Conservation (phyloP, 2,329 filamentous ascomycete species). For the Claviceps digitariae region DNA sequence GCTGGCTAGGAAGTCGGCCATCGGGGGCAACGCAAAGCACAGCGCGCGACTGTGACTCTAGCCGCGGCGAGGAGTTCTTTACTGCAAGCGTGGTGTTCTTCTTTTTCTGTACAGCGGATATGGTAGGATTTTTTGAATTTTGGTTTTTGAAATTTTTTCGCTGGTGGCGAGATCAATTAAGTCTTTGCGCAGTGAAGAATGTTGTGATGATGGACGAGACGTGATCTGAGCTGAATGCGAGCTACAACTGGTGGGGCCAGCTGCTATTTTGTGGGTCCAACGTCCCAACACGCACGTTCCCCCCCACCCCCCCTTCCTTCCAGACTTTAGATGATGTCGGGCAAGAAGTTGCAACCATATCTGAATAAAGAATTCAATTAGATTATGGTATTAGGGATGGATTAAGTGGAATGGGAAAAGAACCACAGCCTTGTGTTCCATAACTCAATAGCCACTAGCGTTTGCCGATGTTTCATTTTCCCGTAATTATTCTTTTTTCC, state of each 20-base stretch:
- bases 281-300: too few species aligned
- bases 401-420: too few species aligned
- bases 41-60: neutral
- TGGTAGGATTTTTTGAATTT: neutral
- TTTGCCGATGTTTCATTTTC: too few species aligned
- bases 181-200: neutral
- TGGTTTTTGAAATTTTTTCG: neutral
- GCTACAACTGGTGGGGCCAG: neutral
- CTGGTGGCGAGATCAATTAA: neutral
- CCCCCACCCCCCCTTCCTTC: too few species aligned
- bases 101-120: neutral
- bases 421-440: too few species aligned
- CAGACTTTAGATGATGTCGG: too few species aligned
- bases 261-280: neutral
- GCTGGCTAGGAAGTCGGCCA: conserved; percentile 26
- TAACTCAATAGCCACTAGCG: too few species aligned
- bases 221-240: neutral
- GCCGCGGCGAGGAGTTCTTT: neutral
- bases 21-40: conserved; percentile 6
- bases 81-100: neutral
- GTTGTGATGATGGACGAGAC: neutral
- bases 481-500: too few species aligned
- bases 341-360: too few species aligned
- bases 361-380: too few species aligned
- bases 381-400: too few species aligned